Base-by-base conservation (phyloP, 1,284 basidiomycete species). In the Sanghuangporus weigelae region DNA sequence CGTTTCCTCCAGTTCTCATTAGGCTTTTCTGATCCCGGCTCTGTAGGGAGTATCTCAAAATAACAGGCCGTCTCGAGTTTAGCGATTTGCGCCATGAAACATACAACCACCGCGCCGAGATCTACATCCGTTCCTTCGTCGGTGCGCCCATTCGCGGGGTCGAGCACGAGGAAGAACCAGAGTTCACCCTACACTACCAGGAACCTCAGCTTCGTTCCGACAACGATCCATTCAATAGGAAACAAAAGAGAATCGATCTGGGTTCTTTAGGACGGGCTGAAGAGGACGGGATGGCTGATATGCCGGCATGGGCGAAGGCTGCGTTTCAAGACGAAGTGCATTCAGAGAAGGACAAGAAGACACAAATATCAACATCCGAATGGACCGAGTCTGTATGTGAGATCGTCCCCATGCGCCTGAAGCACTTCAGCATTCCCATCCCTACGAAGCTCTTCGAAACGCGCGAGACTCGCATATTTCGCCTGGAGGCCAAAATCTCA, bases 401-500 rank as follows among this genome's bases (percentile, higher is more conserved):
- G 7, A 2, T 12, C 7, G 51, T 53, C 2, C 51, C 51, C 7
- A 3, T 53, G n/a, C 31, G 59, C 38, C 7, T 38, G 36, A 55
- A 42, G 39, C 31, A 36, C 6, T 53, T 61, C 23, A 35, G 14
- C 36, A 39, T 55, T 2, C 51, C 35, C 12, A 44, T 61, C 31
- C 59, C 59, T 11, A 39, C 49, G 10, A 40, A 53, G 16, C 16
- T 61, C 21, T 61, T 61, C 38, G 59, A n/a, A 0, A 31, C 12
- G 8, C 31, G 49, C 8, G 59, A 61, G 39, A 23, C 50, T n/a
- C 59, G 59, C 21, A 16, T 35, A 35, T 61, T 61, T 39, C 49
- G 21, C 8, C 5, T 54, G 23, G 59, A 53, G 21, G 59, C 59
- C 19, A 42, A 16, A 16, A 26, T 61, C 19, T 12, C 35, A n/a